These are phyloP conservation scores for Vigna unguiculata DNA, from an alignment of 306 rosid species.

Conservation along the genomic window DNA sequence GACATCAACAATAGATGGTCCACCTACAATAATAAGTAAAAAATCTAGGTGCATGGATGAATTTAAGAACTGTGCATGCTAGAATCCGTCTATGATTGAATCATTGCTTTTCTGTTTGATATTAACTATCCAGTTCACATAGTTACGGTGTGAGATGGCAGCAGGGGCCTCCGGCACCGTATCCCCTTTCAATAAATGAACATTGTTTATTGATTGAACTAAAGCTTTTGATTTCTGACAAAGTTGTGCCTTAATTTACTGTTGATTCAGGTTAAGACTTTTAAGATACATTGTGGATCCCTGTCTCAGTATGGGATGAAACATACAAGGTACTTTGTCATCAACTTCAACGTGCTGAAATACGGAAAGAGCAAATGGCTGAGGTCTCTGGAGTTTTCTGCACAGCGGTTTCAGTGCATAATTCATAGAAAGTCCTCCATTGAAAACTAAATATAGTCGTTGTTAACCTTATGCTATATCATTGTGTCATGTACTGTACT, in stretches of 20 bases:
- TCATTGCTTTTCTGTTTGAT: constrained; percentile 13
- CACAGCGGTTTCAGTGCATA: constrained; percentile 76
- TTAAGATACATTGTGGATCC: constrained; percentile 85
- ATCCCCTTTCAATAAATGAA: not conserved
- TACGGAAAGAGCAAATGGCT: constrained; percentile 67
- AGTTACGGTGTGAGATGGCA: constrained; percentile 13
- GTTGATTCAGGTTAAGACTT: constrained; percentile 76
- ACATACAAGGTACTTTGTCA: constrained; percentile 91
- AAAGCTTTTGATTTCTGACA: constrained; percentile 34
- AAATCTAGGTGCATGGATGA: constrained; percentile 4
- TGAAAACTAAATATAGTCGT: constrained; percentile 29
- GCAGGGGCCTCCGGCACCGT: constrained; percentile 12
- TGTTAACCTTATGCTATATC: not conserved
- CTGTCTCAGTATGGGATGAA: constrained; percentile 94
- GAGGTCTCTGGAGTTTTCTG: constrained; percentile 90
- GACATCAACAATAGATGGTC: not conserved
- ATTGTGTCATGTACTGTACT: constrained; percentile 1
- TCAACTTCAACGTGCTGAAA: constrained; percentile 86
- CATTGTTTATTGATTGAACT: constrained; percentile 1
- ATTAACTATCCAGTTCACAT: constrained; percentile 25
- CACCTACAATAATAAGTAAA: not conserved
- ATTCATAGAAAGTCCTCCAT: constrained; percentile 21
- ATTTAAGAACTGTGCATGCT: not conserved
- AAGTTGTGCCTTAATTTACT: not conserved
- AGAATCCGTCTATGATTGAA: constrained; percentile 24